Percentiles rank a stretch among this genome's conserved stretches.
phyloP scores from a whole-genome alignment of 495 filamentous ascomycete genomes.

The Poronia punctata region DNA sequence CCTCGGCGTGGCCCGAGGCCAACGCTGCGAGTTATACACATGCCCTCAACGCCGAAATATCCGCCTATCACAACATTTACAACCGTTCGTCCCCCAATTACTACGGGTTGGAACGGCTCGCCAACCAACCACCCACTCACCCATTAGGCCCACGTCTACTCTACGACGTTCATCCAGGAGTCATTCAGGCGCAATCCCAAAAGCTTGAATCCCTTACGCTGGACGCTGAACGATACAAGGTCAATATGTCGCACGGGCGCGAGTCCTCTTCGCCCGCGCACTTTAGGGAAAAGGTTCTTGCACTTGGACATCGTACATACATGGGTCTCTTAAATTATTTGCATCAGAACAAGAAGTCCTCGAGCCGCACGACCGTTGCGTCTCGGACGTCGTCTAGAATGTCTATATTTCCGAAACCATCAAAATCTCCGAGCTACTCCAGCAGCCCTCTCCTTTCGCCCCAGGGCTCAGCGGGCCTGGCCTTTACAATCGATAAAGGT shows the following conservation, averaged over 20 bases:
- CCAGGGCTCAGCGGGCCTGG: conserved; percentile 6
- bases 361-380: conserved; percentile 20
- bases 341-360: conserved; percentile 52
- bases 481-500: neutral
- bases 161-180: conserved; percentile 13
- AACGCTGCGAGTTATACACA: conserved; percentile 40
- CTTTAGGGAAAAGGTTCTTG: conserved; percentile 74
- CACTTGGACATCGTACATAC: conserved; percentile 84
- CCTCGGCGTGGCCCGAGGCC: conserved; percentile 70
- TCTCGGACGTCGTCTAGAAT: conserved; percentile 29
- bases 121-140: conserved; percentile 14
- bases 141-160: conserved; percentile 14
- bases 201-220: conserved; percentile 34
- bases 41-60: conserved; percentile 8
- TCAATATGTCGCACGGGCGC: conserved; percentile 4
- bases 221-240: conserved; percentile 17
- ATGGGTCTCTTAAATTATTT: conserved; percentile 74
- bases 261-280: conserved; percentile 43
- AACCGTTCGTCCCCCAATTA: conserved; percentile 15
- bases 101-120: conserved; percentile 14
- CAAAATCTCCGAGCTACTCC: conserved; percentile 23
- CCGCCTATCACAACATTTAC: conserved; percentile 12
- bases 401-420: conserved; percentile 42
- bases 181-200: conserved; percentile 25
- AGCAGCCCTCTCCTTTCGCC: conserved; percentile 11